phyloP scores from a whole-genome alignment of 106 monocot species.

The Allium cepa region DNA sequence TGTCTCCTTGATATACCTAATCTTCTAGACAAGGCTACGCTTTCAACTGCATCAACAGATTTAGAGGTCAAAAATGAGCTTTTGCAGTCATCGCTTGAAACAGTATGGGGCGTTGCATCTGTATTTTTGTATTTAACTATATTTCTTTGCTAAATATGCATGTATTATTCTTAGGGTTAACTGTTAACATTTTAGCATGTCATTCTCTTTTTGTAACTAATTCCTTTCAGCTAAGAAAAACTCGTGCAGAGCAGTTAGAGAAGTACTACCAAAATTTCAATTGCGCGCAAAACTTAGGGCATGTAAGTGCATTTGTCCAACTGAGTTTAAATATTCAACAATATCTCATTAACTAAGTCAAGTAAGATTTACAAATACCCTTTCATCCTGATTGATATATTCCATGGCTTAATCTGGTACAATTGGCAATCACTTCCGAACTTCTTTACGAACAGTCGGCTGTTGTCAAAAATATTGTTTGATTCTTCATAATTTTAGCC shows the following conservation, averaged over 20 bases:
- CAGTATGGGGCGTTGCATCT: constrained; percentile 19
- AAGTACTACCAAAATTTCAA: constrained; percentile 12
- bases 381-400: no score
- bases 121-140: background rate
- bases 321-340: background rate
- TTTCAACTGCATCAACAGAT: constrained; percentile 25
- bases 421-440: constrained; percentile 87
- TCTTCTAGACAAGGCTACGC: constrained; percentile 37
- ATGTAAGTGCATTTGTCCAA: constrained; percentile 5
- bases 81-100: constrained; percentile 29
- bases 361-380: no score
- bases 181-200: background rate
- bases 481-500: no score
- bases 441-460: constrained; percentile 69
- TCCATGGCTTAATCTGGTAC: constrained; percentile 6
- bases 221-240: constrained; percentile 6
- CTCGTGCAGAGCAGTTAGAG: constrained; percentile 6
- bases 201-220: background rate
- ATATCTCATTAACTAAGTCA: no score
- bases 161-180: no score
- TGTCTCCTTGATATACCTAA: no score
- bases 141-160: background rate
- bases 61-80: constrained; percentile 24
- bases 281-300: constrained; percentile 1
- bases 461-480: constrained; percentile 73